Percentiles rank a stretch among this genome's conserved stretches.
Conservation (phyloP, 495 filamentous ascomycete species). For the Talaromyces proteolyticus region DNA sequence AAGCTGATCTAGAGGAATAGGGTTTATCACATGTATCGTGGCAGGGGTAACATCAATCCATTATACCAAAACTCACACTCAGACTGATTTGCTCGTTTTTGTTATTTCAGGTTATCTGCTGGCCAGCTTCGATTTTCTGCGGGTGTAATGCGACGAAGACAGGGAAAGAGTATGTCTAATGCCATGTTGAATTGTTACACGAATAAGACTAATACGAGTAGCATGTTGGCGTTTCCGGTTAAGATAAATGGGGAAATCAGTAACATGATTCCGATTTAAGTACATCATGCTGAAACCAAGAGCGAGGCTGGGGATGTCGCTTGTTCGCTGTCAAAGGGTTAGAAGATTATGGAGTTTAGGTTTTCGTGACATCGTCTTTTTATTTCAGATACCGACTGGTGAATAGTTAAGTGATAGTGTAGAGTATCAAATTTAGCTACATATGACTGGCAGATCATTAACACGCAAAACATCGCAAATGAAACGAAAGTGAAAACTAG, state of each 20-base stretch:
- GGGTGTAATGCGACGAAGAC: constrained; percentile 52
- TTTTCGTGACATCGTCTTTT: no score
- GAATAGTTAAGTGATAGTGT: no score
- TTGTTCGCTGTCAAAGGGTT: no score
- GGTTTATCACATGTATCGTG: neutral
- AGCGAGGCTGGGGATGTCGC: no score
- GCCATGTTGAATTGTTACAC: neutral
- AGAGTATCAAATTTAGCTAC: no score
- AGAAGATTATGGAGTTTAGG: no score
- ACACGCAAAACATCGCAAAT: no score
- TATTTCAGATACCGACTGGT: no score
- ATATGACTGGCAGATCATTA: no score
- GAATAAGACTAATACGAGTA: constrained; percentile 16
- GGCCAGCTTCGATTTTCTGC: constrained; percentile 53
- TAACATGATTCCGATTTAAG: constrained; percentile 49
- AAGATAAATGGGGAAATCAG: constrained; percentile 48
- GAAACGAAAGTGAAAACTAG: neutral
- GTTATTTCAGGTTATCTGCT: constrained; percentile 51
- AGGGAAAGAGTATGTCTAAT: constrained; percentile 45
- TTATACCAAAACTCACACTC: neutral
- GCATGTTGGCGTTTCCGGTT: constrained; percentile 49
- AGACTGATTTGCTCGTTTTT: neutral
- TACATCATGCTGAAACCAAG: neutral
- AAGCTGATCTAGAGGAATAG: neutral
- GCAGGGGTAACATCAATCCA: neutral